Conservation (phyloP, 2,329 filamentous ascomycete species). For the Camptophora hylomeconis region DNA sequence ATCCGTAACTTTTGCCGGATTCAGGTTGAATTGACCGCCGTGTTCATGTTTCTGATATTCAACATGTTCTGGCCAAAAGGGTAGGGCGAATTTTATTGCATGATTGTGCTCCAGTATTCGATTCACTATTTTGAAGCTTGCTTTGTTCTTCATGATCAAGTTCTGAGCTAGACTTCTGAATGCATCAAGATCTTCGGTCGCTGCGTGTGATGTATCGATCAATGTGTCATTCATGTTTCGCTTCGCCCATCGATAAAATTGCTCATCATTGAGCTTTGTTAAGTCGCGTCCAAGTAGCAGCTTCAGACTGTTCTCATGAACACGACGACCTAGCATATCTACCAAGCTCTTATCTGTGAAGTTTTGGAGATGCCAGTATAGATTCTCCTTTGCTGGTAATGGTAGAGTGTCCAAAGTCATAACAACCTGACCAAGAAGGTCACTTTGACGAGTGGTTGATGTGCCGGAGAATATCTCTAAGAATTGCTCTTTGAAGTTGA, state of each 20-base stretch:
- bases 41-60: slow-evolving; percentile 1
- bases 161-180: slow-evolving; percentile 2
- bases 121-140: slow-evolving; percentile 1
- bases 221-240: slow-evolving; percentile 1
- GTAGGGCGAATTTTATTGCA: slow-evolving; percentile 1
- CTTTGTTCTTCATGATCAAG: slow-evolving; percentile 1
- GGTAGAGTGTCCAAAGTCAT: not conserved
- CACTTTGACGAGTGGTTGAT: no score
- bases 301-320: not conserved
- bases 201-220: slow-evolving; percentile 2
- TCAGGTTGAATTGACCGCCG: not conserved
- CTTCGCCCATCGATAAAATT: not conserved
- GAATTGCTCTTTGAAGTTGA: no score
- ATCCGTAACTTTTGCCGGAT: slow-evolving; percentile 6
- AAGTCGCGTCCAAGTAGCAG: not conserved
- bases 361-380: not conserved
- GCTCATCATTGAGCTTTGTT: not conserved
- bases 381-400: slow-evolving; percentile 1
- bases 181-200: slow-evolving; percentile 1
- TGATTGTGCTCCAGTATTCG: slow-evolving; percentile 4
- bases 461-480: no score
- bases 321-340: no score
- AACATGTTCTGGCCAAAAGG: not conserved
- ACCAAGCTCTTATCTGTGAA: slow-evolving; percentile 1
- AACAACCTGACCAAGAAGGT: slow-evolving; percentile 1